Evolutionary conservation across 495 filamentous ascomycete species (phyloP).

Genomic region (Hypoxylon fuscum): DNA sequence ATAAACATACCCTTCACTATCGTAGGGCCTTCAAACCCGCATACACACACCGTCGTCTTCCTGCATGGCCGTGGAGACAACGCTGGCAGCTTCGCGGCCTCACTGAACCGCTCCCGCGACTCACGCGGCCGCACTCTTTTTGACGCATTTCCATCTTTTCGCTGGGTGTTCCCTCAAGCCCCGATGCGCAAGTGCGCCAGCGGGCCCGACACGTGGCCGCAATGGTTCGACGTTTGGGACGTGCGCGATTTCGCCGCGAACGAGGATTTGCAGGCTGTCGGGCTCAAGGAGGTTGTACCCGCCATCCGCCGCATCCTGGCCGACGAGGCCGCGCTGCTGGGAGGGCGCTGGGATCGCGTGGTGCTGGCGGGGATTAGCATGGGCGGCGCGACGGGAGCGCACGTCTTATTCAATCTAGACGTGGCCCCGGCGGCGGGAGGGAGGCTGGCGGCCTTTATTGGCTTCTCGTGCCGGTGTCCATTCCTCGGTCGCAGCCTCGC

Average conservation of each 20-base stretch:
- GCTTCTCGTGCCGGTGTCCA: slow-evolving; percentile 65
- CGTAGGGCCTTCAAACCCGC: slow-evolving; percentile 36
- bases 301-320: slow-evolving; percentile 31
- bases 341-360: slow-evolving; percentile 47
- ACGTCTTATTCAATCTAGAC: slow-evolving; percentile 53
- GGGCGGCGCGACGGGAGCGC: slow-evolving; percentile 56
- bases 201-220: slow-evolving; percentile 47
- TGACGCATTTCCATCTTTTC: slow-evolving; percentile 47
- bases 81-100: slow-evolving; percentile 59
- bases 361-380: slow-evolving; percentile 49
- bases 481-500: slow-evolving; percentile 49
- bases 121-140: slow-evolving; percentile 42
- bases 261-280: slow-evolving; percentile 48
- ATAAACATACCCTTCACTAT: slow-evolving; percentile 35
- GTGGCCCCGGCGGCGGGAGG: slow-evolving; percentile 19
- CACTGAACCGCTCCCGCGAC: slow-evolving; percentile 50
- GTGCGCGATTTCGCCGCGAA: slow-evolving; percentile 42
- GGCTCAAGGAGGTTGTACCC: slow-evolving; percentile 45
- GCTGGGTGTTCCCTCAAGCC: slow-evolving; percentile 63
- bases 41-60: slow-evolving; percentile 69
- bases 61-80: slow-evolving; percentile 68
- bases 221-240: slow-evolving; percentile 56
- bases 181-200: slow-evolving; percentile 50
- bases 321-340: slow-evolving; percentile 41
- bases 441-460: slow-evolving; percentile 56